These are phyloP conservation scores for Takakia lepidozioides DNA, from an alignment of 225 moss, liverwort and hornwort genomes.

Conservation along the genomic window DNA sequence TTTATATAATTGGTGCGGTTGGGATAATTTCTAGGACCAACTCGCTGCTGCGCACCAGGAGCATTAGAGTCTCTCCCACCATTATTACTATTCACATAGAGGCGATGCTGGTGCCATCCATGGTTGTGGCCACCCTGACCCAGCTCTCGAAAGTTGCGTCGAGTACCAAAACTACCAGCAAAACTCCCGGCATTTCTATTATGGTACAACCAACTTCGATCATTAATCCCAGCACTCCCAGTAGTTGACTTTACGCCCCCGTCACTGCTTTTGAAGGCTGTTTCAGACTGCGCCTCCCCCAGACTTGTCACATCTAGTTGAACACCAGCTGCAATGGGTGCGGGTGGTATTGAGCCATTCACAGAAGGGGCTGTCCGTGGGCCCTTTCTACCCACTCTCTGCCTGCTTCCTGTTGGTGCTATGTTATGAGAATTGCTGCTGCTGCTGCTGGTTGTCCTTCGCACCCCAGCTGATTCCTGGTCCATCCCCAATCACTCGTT, in stretches of 20 bases:
- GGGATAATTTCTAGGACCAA: constrained; percentile 58
- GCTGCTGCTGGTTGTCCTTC: constrained; percentile 30
- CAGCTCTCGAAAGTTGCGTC: constrained; percentile 68
- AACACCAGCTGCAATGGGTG: too few relatives aligned
- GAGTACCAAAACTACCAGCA: constrained; percentile 36
- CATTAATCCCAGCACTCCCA: constrained; percentile 35
- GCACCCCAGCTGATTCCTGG: constrained; percentile 44
- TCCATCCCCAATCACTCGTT: constrained; percentile 10
- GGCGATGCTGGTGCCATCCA: constrained; percentile 61
- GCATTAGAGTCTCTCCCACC: constrained; percentile 22
- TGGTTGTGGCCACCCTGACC: constrained; percentile 50
- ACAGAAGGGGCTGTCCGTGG: too few relatives aligned
- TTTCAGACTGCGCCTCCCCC: too few relatives aligned
- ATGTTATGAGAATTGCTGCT: constrained; percentile 44
- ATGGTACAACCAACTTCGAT: constrained; percentile 47
- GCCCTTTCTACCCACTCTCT: constrained; percentile 42
- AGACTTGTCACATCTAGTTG: too few relatives aligned
- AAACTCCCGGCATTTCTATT: constrained; percentile 50
- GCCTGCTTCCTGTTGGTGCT: constrained; percentile 38
- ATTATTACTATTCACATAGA: constrained; percentile 48
- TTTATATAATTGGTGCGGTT: constrained; percentile 47
- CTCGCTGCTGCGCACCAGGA: constrained; percentile 52
- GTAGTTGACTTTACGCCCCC: constrained; percentile 26
- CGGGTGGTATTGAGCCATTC: constrained; percentile 22
- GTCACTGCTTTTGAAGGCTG: constrained; percentile 41